phyloP scores from a whole-genome alignment of 2,329 filamentous ascomycete genomes.

The Elsinoe australis region DNA sequence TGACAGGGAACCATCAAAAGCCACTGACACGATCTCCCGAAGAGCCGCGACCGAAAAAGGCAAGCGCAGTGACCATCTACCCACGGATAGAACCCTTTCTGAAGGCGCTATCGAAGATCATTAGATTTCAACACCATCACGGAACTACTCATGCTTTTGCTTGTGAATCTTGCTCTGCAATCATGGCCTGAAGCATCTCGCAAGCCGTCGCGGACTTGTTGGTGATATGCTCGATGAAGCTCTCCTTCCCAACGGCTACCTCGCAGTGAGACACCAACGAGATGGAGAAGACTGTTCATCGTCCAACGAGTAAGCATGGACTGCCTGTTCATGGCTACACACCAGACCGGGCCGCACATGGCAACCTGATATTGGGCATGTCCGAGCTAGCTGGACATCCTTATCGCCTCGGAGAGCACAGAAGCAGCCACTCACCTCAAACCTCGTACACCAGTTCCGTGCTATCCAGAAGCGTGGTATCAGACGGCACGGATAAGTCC shows the following conservation, averaged over 20 bases:
- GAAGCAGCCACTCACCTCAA: constrained; percentile 2
- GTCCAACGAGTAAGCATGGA: not conserved
- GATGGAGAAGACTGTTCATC: not conserved
- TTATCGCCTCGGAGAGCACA: not conserved
- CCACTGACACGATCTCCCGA: constrained; percentile 7
- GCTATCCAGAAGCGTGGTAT: not conserved
- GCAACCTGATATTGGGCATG: constrained; percentile 5
- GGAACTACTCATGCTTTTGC: not conserved
- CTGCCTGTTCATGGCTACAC: not conserved
- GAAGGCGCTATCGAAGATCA: constrained; percentile 7
- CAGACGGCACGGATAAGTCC: not conserved
- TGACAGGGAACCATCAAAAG: not conserved
- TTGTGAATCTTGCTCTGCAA: not conserved
- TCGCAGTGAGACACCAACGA: constrained; percentile 5
- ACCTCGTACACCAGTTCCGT: not conserved
- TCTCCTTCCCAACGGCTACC: not conserved
- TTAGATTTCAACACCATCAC: not conserved
- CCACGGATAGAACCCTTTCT: constrained; percentile 1
- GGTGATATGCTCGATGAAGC: not conserved
- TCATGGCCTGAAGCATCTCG: no score
- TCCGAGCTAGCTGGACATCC: no score
- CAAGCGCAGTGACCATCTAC: constrained; percentile 3
- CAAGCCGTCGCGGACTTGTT: no score
- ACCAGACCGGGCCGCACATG: no score
- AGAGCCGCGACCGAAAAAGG: constrained; percentile 10